A percentile compares a stretch with the other conserved stretches of the same genome.
These are phyloP conservation scores for Pyrenophora seminiperda DNA, from an alignment of 2,329 filamentous ascomycete species.

Conservation along the genomic window DNA sequence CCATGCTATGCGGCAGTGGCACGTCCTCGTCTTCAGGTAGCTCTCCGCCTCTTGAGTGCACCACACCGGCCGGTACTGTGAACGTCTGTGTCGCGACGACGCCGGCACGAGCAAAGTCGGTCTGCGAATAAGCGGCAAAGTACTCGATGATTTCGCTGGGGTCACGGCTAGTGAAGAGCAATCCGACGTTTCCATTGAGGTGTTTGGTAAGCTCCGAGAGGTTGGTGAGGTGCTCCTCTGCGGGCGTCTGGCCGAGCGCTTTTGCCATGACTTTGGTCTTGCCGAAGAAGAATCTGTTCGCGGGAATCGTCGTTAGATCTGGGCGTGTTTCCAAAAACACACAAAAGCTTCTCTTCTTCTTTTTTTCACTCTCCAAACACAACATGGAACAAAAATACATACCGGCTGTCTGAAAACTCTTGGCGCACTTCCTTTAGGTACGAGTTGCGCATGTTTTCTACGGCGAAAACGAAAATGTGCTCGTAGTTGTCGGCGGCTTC, in stretches of 20 bases:
- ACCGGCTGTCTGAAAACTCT: constrained; percentile 85
- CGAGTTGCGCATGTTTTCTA: constrained; percentile 98
- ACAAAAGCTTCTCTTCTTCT: too few species aligned
- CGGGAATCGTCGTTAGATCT: constrained; percentile 22
- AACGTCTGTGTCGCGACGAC: constrained; percentile 75
- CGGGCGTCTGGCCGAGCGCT: constrained; percentile 78
- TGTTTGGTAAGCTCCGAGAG: constrained; percentile 71
- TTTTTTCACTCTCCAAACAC: too few species aligned
- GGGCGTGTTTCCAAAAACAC: too few species aligned
- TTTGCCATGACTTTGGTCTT: constrained; percentile 99
- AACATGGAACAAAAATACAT: too few species aligned
- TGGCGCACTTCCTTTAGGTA: constrained; percentile 89
- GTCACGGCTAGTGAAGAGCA: constrained; percentile 84
- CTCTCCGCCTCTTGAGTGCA: constrained; percentile 80
- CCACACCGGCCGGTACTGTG: constrained; percentile 78
- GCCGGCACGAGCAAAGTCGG: constrained; percentile 91
- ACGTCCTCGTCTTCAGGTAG: constrained; percentile 81
- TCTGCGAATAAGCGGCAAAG: constrained; percentile 73
- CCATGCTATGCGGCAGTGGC: constrained; percentile 82
- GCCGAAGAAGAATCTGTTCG: constrained; percentile 88
- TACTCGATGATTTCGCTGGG: constrained; percentile 70
- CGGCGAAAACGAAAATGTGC: constrained; percentile 89
- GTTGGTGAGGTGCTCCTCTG: constrained; percentile 80
- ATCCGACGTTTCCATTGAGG: constrained; percentile 81
- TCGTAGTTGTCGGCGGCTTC: constrained; percentile 83